Percentiles rank a stretch among this genome's conserved stretches.
These are phyloP conservation scores for Xanthoceras sorbifolium DNA, from an alignment of 345 rosid genomes.

Conservation along the genomic window DNA sequence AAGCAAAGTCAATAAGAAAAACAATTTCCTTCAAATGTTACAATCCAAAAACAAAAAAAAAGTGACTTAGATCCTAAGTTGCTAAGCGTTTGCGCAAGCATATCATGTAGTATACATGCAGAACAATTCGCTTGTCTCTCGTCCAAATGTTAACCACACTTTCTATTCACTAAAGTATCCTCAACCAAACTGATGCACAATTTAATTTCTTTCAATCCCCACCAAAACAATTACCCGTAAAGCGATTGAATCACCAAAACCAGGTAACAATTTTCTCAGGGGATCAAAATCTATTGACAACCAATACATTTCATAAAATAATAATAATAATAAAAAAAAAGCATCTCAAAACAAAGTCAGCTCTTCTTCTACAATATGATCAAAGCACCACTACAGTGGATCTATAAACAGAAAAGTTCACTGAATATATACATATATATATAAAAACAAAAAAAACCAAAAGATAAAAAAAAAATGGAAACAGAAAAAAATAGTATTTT, in stretches of 20 bases:
- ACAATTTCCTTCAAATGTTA: not conserved
- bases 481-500: not conserved
- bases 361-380: not conserved
- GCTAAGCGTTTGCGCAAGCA: not conserved
- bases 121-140: too few species aligned
- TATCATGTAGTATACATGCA: too few species aligned
- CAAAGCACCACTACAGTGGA: conserved; percentile 1
- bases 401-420: conserved; percentile 6
- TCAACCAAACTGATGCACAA: not conserved
- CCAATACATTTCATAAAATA: not conserved
- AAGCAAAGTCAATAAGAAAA: not conserved
- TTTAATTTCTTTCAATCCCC: not conserved
- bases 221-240: not conserved
- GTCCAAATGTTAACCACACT: not conserved
- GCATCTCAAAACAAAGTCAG: not conserved
- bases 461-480: conserved; percentile 2
- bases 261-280: not conserved
- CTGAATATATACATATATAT: too few species aligned
- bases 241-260: not conserved
- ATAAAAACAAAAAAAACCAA: too few species aligned
- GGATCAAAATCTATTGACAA: not conserved
- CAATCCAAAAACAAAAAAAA: not conserved
- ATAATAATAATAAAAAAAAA: not conserved
- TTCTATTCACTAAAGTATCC: not conserved
- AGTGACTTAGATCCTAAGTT: not conserved